These are phyloP conservation scores for Paramecium sonneborni DNA, from an alignment of 73 alveolate genomes.

Conservation along the genomic window DNA sequence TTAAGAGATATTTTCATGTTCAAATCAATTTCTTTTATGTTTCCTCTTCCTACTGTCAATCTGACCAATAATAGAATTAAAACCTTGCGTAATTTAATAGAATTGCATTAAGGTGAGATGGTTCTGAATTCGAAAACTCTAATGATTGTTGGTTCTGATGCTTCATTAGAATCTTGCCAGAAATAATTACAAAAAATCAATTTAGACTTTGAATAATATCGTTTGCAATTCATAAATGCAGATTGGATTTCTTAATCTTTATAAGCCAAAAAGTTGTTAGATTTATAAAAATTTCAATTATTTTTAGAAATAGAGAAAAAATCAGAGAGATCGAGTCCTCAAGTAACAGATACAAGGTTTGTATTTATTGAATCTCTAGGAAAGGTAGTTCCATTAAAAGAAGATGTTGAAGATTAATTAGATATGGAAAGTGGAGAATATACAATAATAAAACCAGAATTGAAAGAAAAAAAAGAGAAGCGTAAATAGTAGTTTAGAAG, in stretches of 20 bases:
- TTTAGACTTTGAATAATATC: background rate
- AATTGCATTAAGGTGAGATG: background rate
- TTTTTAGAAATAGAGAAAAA: background rate
- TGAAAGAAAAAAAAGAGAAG: background rate
- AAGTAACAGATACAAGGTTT: background rate
- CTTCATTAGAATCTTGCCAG: background rate
- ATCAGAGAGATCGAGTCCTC: background rate
- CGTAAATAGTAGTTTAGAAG: background rate
- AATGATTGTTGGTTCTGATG: constrained; percentile 39
- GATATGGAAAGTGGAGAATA: background rate
- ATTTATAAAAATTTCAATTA: background rate
- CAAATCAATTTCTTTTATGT: background rate
- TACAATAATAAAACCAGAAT: background rate
- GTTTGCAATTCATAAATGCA: constrained; percentile 12
- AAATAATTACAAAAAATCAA: background rate
- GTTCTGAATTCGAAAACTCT: background rate
- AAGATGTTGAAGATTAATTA: background rate
- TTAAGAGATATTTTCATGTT: background rate
- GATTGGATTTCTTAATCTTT: constrained; percentile 40
- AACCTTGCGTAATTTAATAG: background rate
- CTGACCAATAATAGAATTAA: background rate
- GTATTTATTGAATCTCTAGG: background rate
- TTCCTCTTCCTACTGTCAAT: constrained; percentile 41
- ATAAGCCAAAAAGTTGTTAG: background rate
- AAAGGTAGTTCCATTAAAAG: background rate